A percentile compares a stretch with the other conserved stretches of the same genome.
Evolutionary conservation across 169 alveolate genomes (phyloP).

Genomic region (Miamiensis avidus): DNA sequence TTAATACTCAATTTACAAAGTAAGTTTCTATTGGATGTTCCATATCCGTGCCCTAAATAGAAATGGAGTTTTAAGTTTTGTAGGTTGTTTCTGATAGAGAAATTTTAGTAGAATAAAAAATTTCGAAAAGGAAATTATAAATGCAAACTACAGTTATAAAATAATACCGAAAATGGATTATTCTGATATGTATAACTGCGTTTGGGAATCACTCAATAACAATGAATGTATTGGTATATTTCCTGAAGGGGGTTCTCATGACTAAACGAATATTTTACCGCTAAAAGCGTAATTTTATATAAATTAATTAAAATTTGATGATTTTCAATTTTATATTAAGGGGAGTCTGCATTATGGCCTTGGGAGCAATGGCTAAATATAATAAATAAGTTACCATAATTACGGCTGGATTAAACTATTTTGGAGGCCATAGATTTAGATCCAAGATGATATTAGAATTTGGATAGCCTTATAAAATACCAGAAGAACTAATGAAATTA

Average conservation of each 20-base stretch:
- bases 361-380: conserved; percentile 81
- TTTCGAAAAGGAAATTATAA: conserved; percentile 7
- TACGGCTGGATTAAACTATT: conserved; percentile 70
- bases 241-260: conserved; percentile 90
- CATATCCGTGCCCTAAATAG: conserved; percentile 33
- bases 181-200: conserved; percentile 70
- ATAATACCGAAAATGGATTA: conserved; percentile 84
- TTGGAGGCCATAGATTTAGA: conserved; percentile 60
- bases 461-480: conserved; percentile 60
- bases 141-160: conserved; percentile 48
- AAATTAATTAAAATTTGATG: conserved; percentile 46
- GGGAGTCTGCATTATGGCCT: conserved; percentile 76
- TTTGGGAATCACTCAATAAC: conserved; percentile 57
- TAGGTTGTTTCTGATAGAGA: conserved; percentile 63
- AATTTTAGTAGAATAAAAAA: conserved; percentile 50
- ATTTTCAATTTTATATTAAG: conserved; percentile 71
- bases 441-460: conserved; percentile 63
- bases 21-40: conserved; percentile 56
- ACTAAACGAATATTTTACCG: conserved; percentile 64
- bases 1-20: conserved; percentile 54
- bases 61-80: conserved; percentile 54
- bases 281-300: conserved; percentile 66
- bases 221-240: conserved; percentile 82
- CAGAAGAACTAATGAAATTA: conserved; percentile 32
- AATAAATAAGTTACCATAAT: conserved; percentile 42